Conservation (phyloP, 2,329 filamentous ascomycete species). For the Pseudovirgaria hyperparasitica region DNA sequence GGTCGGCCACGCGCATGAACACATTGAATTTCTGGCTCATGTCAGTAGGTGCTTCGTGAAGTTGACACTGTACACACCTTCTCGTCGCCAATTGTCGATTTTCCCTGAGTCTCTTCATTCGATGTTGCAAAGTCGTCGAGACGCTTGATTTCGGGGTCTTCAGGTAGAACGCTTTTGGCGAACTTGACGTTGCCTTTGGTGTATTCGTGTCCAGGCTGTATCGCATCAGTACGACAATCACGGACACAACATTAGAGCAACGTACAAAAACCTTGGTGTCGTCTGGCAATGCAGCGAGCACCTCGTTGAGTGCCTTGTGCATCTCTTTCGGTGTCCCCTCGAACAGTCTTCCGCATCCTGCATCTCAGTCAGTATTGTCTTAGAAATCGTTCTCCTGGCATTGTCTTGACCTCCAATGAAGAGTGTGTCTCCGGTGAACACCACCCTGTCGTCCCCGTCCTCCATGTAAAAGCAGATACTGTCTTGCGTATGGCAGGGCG, state of each 20-base stretch:
- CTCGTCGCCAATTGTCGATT: constrained; percentile 94
- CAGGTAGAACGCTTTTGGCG: constrained; percentile 60
- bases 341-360: constrained; percentile 90
- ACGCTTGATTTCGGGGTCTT: constrained; percentile 57
- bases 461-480: constrained; percentile 93
- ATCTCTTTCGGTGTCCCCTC: constrained; percentile 78
- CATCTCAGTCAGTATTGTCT: background rate
- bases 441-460: constrained; percentile 62
- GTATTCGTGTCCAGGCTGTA: constrained; percentile 86
- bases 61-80: constrained; percentile 47
- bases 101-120: constrained; percentile 82
- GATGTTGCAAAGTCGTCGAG: constrained; percentile 63
- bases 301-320: constrained; percentile 84
- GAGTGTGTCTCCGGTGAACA: constrained; percentile 93
- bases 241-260: constrained; percentile 7
- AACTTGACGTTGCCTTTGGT: constrained; percentile 96
- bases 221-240: constrained; percentile 1
- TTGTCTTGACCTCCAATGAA: constrained; percentile 65
- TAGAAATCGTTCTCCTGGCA: background rate
- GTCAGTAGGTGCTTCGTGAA: constrained; percentile 1
- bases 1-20: constrained; percentile 88
- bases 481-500: constrained; percentile 95
- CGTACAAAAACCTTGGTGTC: constrained; percentile 84
- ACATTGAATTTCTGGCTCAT: constrained; percentile 68
- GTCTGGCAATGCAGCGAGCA: constrained; percentile 66